A percentile compares a stretch with the other conserved stretches of the same genome.
phyloP scores from a whole-genome alignment of 2,329 filamentous ascomycete species.

The Fusarium sarcochroum region DNA sequence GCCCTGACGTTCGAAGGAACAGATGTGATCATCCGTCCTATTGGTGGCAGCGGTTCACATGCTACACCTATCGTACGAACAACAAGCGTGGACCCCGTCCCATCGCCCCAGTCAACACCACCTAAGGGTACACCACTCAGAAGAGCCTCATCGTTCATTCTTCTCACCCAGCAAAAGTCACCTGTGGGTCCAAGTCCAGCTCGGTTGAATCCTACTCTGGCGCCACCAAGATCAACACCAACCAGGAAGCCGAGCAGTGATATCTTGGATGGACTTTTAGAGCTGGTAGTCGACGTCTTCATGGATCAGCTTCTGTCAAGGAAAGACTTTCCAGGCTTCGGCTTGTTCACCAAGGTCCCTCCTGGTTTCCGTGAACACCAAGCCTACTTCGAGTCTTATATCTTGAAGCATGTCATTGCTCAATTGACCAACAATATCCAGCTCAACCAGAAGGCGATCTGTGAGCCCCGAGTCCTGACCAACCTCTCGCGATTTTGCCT shows the following conservation, averaged over 20 bases:
- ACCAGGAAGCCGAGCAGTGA: slow-evolving; percentile 73
- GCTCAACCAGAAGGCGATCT: slow-evolving; percentile 77
- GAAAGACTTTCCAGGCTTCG: slow-evolving; percentile 92
- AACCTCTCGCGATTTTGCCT: slow-evolving; percentile 86
- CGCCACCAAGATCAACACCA: slow-evolving; percentile 60
- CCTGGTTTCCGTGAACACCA: slow-evolving; percentile 96
- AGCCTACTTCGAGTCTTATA: slow-evolving; percentile 93
- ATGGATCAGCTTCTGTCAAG: slow-evolving; percentile 86
- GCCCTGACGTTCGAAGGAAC: slow-evolving; percentile 87
- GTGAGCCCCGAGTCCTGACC: slow-evolving; percentile 86
- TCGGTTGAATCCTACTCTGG: slow-evolving; percentile 65
- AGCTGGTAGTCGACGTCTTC: slow-evolving; percentile 84
- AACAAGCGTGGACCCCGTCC: slow-evolving; percentile 68
- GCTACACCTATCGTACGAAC: slow-evolving; percentile 81
- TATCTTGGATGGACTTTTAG: slow-evolving; percentile 81
- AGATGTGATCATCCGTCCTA: slow-evolving; percentile 85
- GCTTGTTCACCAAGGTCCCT: slow-evolving; percentile 87
- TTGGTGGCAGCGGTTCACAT: slow-evolving; percentile 68
- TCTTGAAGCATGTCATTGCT: slow-evolving; percentile 81
- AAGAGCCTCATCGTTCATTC: slow-evolving; percentile 90
- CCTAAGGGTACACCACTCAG: slow-evolving; percentile 74
- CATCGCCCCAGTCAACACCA: slow-evolving; percentile 62
- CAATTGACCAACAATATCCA: slow-evolving; percentile 79
- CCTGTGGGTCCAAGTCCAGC: slow-evolving; percentile 71
- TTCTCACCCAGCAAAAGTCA: slow-evolving; percentile 80